Evolutionary conservation across 371 early-diverging fungal genomes (phyloP).

Genomic region (Syncephalastrum racemosum): DNA sequence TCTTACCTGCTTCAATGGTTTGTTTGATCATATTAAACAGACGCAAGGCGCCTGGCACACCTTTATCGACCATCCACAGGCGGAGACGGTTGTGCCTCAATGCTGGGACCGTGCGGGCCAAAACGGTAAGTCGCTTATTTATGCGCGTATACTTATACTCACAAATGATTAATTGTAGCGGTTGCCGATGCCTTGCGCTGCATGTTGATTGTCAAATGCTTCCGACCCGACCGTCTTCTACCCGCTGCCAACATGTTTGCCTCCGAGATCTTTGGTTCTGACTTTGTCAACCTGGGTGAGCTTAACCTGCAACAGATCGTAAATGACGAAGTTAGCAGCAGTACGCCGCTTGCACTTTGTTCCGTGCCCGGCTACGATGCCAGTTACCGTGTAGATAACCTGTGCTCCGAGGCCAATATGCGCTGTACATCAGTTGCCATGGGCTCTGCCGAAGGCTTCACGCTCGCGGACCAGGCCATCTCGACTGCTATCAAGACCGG

Average conservation of each 20-base stretch:
- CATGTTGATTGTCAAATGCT: constrained; percentile 79
- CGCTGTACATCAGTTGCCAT: constrained; percentile 89
- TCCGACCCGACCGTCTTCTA: constrained; percentile 89
- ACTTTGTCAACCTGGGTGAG: constrained; percentile 62
- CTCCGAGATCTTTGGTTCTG: constrained; percentile 72
- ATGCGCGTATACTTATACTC: not conserved
- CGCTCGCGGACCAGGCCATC: constrained; percentile 91
- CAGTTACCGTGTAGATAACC: constrained; percentile 90
- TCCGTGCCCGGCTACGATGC: constrained; percentile 96
- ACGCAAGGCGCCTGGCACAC: constrained; percentile 57
- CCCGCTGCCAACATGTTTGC: constrained; percentile 76
- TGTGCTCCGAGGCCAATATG: constrained; percentile 72
- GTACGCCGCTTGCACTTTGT: constrained; percentile 89
- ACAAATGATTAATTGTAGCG: constrained; percentile 9
- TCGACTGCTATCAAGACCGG: constrained; percentile 81
- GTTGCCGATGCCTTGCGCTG: constrained; percentile 62
- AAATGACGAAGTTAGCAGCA: constrained; percentile 67
- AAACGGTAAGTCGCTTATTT: constrained; percentile 44
- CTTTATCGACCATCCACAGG: constrained; percentile 55
- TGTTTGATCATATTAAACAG: constrained; percentile 54
- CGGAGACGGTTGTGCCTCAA: constrained; percentile 66
- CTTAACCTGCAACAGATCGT: constrained; percentile 75
- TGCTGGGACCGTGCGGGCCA: constrained; percentile 58
- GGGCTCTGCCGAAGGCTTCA: constrained; percentile 96
- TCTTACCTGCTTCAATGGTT: constrained; percentile 55